Evolutionary conservation across 1,284 basidiomycete species (phyloP).

Genomic region (Sanghuangporus weigelae): DNA sequence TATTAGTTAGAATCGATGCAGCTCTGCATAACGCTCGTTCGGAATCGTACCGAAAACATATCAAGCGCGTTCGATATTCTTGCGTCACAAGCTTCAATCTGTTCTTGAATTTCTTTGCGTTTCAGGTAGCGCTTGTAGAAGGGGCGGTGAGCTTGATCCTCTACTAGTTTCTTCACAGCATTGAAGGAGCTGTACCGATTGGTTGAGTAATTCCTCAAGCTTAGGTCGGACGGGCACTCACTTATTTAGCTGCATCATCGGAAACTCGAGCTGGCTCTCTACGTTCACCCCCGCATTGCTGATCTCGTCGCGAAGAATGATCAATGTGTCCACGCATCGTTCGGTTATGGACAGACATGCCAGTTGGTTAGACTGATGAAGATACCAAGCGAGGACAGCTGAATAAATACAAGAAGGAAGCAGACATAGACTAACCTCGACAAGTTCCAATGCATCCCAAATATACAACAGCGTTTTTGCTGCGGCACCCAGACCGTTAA

Average conservation of each 20-base stretch:
- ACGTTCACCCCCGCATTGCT: conserved; percentile 32
- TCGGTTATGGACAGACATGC: conserved; percentile 45
- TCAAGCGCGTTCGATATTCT: conserved; percentile 48
- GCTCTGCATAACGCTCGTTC: background rate
- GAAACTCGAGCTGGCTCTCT: conserved; percentile 31
- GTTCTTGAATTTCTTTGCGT: conserved; percentile 60
- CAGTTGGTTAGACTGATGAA: conserved; percentile 39
- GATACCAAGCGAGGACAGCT: conserved; percentile 1
- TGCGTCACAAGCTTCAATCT: conserved; percentile 48
- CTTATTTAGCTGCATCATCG: conserved; percentile 44
- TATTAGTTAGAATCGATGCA: background rate
- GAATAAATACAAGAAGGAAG: background rate
- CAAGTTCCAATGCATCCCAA: conserved; percentile 53
- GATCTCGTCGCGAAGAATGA: conserved; percentile 41
- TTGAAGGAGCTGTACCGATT: conserved; percentile 33
- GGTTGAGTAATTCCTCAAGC: background rate
- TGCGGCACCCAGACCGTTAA: conserved; percentile 48
- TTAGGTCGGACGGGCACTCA: conserved; percentile 29
- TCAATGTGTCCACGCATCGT: conserved; percentile 43
- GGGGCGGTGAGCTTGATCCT: conserved; percentile 55
- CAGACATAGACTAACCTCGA: conserved; percentile 47
- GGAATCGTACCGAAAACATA: conserved; percentile 47
- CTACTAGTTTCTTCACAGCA: conserved; percentile 45
- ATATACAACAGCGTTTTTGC: conserved; percentile 49
- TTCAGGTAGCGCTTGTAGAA: conserved; percentile 77